A percentile compares a stretch with the other conserved stretches of the same genome.
phyloP scores from a whole-genome alignment of 352 stramenopile species.

The Phytophthora tubulina region DNA sequence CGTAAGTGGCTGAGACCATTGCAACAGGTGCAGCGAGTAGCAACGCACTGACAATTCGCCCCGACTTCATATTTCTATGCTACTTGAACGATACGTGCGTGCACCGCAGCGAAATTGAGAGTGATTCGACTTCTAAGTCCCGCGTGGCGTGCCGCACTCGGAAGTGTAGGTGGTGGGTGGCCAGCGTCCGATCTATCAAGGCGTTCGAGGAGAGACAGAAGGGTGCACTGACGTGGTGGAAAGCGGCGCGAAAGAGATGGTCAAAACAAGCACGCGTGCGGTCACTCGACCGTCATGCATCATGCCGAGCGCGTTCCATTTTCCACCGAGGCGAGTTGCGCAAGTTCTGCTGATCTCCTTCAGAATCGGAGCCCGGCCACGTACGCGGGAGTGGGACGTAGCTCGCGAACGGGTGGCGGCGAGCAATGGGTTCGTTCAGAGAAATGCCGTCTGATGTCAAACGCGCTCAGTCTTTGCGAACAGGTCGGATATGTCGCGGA shows the following conservation, averaged over 20 bases:
- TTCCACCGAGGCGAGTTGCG: conserved; percentile 18
- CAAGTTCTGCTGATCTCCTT: conserved; percentile 33
- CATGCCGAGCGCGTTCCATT: conserved; percentile 1
- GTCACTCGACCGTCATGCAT: conserved; percentile 18
- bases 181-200: conserved; percentile 4
- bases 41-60: conserved; percentile 23
- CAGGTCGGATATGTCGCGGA: background rate
- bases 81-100: conserved; percentile 5
- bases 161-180: conserved; percentile 27
- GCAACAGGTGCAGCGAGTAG: conserved; percentile 8
- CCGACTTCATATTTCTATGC: conserved; percentile 12
- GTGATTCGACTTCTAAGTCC: background rate
- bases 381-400: conserved; percentile 27
- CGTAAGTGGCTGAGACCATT: conserved; percentile 3
- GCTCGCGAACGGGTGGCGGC: conserved; percentile 13
- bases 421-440: conserved; percentile 19
- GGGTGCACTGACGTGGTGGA: conserved; percentile 31
- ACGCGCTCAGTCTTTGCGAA: conserved; percentile 2
- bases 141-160: conserved; percentile 1
- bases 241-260: conserved; percentile 27
- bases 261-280: conserved; percentile 12
- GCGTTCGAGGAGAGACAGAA: conserved; percentile 12
- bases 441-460: conserved; percentile 11
- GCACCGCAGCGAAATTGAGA: conserved; percentile 25
- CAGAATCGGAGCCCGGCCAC: conserved; percentile 28